A percentile compares a stretch with the other conserved stretches of the same genome.
Conservation (phyloP, 768 basidiomycete genomes). For the Auricularia cornea region DNA sequence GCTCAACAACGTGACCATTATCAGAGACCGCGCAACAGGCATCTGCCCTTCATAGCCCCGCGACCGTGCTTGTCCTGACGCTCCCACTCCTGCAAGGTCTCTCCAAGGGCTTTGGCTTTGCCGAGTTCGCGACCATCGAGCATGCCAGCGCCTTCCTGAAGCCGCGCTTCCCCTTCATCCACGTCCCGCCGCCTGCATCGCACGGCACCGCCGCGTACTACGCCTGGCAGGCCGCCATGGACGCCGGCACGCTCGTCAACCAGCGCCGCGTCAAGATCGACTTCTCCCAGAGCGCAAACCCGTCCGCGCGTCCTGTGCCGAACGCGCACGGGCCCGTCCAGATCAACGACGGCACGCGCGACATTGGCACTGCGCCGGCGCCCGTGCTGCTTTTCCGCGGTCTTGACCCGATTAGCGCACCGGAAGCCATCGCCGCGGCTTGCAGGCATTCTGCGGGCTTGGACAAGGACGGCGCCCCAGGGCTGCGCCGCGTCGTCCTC, state of each 20-base stretch:
- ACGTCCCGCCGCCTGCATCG: constrained; percentile 85
- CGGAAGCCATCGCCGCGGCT: constrained; percentile 78
- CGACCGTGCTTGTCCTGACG: constrained; percentile 62
- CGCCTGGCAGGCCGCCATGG: constrained; percentile 65
- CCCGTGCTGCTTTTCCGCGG: constrained; percentile 85
- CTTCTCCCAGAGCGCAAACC: constrained; percentile 80
- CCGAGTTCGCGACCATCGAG: constrained; percentile 79
- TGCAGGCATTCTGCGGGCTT: constrained; percentile 76
- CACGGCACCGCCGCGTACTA: constrained; percentile 73
- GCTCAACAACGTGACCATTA: constrained; percentile 86
- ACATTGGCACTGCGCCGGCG: constrained; percentile 81
- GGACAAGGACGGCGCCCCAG: constrained; percentile 69
- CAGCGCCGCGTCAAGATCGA: constrained; percentile 92
- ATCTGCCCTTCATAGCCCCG: constrained; percentile 74
- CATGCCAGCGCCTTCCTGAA: constrained; percentile 89
- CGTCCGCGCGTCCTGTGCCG: constrained; percentile 34
- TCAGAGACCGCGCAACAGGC: constrained; percentile 95
- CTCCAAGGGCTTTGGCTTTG: constrained; percentile 96
- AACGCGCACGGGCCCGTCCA: constrained; percentile 35
- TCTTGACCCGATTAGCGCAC: constrained; percentile 79
- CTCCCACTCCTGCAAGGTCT: constrained; percentile 64
- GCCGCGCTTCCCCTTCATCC: constrained; percentile 82
- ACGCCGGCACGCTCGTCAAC: constrained; percentile 51
- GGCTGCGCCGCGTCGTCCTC: constrained; percentile 80
- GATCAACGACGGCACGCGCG: constrained; percentile 88